Conservation (phyloP, 2,329 filamentous ascomycete species). For the Pseudogymnoascus sp. region DNA sequence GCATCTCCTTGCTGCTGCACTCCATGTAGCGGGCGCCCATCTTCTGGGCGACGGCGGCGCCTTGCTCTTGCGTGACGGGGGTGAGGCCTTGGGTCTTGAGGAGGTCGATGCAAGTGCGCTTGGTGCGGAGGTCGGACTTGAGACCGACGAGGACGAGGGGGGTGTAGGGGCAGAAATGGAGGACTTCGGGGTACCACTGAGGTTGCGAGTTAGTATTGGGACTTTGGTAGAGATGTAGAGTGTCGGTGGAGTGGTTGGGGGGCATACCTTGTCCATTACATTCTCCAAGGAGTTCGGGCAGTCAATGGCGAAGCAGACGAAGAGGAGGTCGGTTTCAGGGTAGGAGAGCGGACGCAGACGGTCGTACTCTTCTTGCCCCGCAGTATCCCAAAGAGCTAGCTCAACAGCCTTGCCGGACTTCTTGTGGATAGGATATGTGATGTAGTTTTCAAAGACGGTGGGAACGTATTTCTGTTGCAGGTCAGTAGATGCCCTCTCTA, state of each 20-base stretch:
- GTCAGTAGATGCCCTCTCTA: background rate
- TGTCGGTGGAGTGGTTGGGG: slow-evolving; percentile 1
- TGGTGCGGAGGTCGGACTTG: slow-evolving; percentile 92
- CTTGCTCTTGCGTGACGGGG: slow-evolving; percentile 87
- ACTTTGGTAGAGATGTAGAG: background rate
- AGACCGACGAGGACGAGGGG: slow-evolving; percentile 91
- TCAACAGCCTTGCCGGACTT: slow-evolving; percentile 89
- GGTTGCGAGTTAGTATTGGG: slow-evolving; percentile 22
- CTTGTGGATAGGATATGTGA: slow-evolving; percentile 87
- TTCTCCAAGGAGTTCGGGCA: slow-evolving; percentile 98
- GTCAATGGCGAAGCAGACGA: slow-evolving; percentile 98
- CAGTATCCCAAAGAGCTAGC: slow-evolving; percentile 95
- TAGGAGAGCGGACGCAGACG: slow-evolving; percentile 91
- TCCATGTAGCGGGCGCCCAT: slow-evolving; percentile 97
- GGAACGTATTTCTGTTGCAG: slow-evolving; percentile 88
- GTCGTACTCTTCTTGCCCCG: slow-evolving; percentile 98
- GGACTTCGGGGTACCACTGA: slow-evolving; percentile 97
- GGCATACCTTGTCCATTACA: slow-evolving; percentile 87
- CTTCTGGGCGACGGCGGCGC: slow-evolving; percentile 75
- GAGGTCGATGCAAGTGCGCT: slow-evolving; percentile 95
- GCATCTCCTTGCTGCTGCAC: slow-evolving; percentile 97
- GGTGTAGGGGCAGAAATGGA: slow-evolving; percentile 97
- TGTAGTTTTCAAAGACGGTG: slow-evolving; percentile 99
- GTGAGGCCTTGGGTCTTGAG: slow-evolving; percentile 96
- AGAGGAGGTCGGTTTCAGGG: slow-evolving; percentile 93